A percentile compares a stretch with the other conserved stretches of the same genome.
Conservation (phyloP, 352 stramenopile genomes). For the Stephanocyclus meneghinianus region DNA sequence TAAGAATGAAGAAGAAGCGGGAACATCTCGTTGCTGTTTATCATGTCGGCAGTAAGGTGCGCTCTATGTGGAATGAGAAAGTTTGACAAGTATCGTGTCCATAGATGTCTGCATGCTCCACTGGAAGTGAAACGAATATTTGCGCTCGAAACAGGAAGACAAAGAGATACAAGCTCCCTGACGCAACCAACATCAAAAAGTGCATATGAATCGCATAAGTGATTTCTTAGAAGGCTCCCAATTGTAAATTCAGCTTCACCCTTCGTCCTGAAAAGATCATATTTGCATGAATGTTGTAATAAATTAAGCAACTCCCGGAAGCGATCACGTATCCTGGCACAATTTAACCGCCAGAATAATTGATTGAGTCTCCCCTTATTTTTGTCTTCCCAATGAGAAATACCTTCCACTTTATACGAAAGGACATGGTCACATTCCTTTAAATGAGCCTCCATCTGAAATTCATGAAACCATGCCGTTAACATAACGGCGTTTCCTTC, state of each 20-base stretch:
- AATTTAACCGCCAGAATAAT: not conserved
- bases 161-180: not conserved
- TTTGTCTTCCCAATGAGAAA: not conserved
- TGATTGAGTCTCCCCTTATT: not conserved
- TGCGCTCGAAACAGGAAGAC: not conserved
- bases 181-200: not conserved
- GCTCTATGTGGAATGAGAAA: slow-evolving; percentile 5
- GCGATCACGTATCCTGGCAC: not conserved
- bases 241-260: slow-evolving; percentile 1
- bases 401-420: not conserved
- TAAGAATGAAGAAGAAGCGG: slow-evolving; percentile 17
- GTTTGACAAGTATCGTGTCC: not conserved
- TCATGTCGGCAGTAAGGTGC: slow-evolving; percentile 5
- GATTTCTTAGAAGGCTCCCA: not conserved
- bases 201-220: not conserved
- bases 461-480: slow-evolving; percentile 35
- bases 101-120: slow-evolving; percentile 10
- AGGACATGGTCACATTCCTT: slow-evolving; percentile 18
- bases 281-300: slow-evolving; percentile 1
- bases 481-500: slow-evolving; percentile 16
- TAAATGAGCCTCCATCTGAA: slow-evolving; percentile 23
- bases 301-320: slow-evolving; percentile 5
- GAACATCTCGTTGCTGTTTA: slow-evolving; percentile 19
- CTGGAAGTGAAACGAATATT: not conserved
- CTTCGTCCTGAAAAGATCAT: not conserved